These are phyloP conservation scores for Pyricularia sp. DNA, from an alignment of 2,329 filamentous ascomycete genomes.

Conservation along the genomic window DNA sequence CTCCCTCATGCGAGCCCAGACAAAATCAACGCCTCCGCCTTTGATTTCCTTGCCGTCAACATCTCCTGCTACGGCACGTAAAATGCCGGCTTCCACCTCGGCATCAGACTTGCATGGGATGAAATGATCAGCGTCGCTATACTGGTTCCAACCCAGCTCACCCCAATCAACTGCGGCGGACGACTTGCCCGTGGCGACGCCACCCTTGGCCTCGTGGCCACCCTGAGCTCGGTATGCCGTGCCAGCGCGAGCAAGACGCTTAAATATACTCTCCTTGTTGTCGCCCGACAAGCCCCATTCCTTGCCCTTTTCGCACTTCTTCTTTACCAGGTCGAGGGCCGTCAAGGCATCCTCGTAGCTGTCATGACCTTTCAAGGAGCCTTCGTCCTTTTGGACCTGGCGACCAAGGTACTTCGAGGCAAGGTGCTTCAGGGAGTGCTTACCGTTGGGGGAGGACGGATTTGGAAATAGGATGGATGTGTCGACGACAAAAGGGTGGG, in stretches of 20 bases:
- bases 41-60: constrained; percentile 45
- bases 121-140: constrained; percentile 44
- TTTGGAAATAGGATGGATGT: constrained; percentile 87
- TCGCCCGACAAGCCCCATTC: constrained; percentile 74
- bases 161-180: constrained; percentile 87
- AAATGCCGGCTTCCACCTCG: constrained; percentile 43
- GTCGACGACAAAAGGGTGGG: constrained; percentile 90
- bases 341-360: constrained; percentile 87
- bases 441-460: constrained; percentile 78
- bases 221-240: constrained; percentile 53
- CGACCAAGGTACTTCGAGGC: constrained; percentile 75
- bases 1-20: constrained; percentile 57
- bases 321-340: constrained; percentile 85
- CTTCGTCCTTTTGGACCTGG: constrained; percentile 75
- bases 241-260: constrained; percentile 59
- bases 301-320: constrained; percentile 91
- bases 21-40: constrained; percentile 54
- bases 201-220: constrained; percentile 45
- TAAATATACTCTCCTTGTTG: constrained; percentile 79
- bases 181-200: constrained; percentile 46
- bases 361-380: constrained; percentile 65
- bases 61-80: constrained; percentile 52
- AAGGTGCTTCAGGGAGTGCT: constrained; percentile 84
- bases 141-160: constrained; percentile 54
- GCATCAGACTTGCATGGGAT: constrained; percentile 50